Evolutionary conservation across 345 rosid species (phyloP).

Genomic region (Mallotus nudiflorus): DNA sequence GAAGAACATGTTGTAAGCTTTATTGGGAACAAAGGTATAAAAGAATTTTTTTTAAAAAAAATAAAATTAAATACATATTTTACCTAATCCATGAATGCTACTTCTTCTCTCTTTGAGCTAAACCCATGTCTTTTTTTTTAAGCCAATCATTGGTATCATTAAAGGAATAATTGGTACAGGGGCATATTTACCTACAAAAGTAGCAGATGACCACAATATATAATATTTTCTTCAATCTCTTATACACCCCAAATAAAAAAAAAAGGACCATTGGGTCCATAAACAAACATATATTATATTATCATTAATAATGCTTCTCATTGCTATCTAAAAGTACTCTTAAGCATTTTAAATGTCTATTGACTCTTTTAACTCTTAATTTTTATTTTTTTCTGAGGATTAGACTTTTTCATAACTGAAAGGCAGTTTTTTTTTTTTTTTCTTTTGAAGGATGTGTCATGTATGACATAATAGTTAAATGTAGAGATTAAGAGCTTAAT

Average conservation of each 20-base stretch:
- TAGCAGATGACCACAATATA: constrained; percentile 37
- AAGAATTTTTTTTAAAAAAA: background rate
- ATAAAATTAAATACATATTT: constrained; percentile 15
- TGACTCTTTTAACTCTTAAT: constrained; percentile 11
- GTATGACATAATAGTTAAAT: background rate
- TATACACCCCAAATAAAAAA: constrained; percentile 17
- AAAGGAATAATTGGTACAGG: constrained; percentile 37
- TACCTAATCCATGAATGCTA: constrained; percentile 39
- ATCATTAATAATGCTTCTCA: constrained; percentile 33
- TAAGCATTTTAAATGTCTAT: background rate
- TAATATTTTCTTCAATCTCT: constrained; percentile 28
- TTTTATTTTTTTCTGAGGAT: background rate
- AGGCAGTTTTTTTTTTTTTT: constrained; percentile 8
- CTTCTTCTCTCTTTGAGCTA: constrained; percentile 17
- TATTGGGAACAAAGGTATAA: constrained; percentile 34
- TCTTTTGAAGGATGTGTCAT: background rate
- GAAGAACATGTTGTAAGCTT: constrained; percentile 37
- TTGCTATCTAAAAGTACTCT: constrained; percentile 20
- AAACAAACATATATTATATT: background rate
- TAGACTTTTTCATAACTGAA: background rate
- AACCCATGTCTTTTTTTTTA: constrained; percentile 13
- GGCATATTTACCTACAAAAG: constrained; percentile 35
- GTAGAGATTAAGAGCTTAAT: constrained; percentile 14
- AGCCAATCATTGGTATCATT: constrained; percentile 45
- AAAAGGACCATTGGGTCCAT: constrained; percentile 36